Conservation (phyloP, 2,329 filamentous ascomycete genomes). For the Fusarium succisae region DNA sequence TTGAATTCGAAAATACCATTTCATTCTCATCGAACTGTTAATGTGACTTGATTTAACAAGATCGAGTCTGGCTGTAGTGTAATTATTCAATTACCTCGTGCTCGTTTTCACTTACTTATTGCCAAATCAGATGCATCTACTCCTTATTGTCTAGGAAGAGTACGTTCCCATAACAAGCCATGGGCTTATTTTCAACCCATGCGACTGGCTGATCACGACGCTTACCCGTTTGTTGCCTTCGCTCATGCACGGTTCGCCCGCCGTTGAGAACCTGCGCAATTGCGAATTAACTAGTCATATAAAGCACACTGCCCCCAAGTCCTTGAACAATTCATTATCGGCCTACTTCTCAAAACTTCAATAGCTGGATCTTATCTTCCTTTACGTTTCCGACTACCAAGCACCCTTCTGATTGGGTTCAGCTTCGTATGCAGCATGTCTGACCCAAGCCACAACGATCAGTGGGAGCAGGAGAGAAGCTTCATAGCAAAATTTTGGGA, state of each 20-base stretch:
- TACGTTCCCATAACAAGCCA: neutral
- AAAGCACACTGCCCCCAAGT: neutral
- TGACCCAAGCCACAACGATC: neutral
- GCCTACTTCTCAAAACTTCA: neutral
- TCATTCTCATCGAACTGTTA: neutral
- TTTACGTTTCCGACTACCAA: neutral
- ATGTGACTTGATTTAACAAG: neutral
- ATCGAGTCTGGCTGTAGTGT: neutral
- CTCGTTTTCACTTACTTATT: neutral
- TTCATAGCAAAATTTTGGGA: neutral
- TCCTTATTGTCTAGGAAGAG: neutral
- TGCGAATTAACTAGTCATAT: neutral
- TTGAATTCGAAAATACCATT: neutral
- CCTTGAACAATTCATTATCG: neutral
- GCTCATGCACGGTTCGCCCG: neutral
- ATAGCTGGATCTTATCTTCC: neutral
- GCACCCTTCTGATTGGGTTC: neutral
- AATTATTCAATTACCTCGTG: neutral
- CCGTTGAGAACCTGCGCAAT: neutral
- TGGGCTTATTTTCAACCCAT: neutral
- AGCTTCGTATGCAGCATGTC: neutral
- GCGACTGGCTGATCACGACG: neutral
- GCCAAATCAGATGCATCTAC: neutral
- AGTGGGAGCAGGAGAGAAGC: neutral
- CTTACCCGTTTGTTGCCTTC: neutral